Conservation (phyloP, 2,329 filamentous ascomycete genomes). For the Phaeosphaeriaceae sp. region DNA sequence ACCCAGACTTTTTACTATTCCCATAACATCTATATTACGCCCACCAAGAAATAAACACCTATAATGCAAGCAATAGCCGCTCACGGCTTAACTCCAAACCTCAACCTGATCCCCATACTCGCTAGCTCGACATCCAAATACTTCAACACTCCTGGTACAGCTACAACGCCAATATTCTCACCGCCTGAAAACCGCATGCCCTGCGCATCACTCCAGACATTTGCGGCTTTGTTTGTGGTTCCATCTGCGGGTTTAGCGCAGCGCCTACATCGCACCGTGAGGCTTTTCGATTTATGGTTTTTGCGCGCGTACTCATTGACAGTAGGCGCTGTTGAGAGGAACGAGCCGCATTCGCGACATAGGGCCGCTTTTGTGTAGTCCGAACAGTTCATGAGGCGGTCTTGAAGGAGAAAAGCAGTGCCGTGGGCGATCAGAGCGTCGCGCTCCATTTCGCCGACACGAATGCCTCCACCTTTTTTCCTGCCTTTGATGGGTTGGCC, state of each 20-base stretch:
- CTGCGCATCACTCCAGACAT: conserved; percentile 86
- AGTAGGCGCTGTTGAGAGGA: conserved; percentile 84
- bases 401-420: conserved; percentile 91
- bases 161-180: conserved; percentile 87
- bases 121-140: conserved; percentile 94
- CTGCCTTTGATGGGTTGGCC: conserved; percentile 97
- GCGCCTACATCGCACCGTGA: conserved; percentile 78
- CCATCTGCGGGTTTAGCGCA: conserved; percentile 67
- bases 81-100: conserved; percentile 75
- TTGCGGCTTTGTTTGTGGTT: conserved; percentile 64
- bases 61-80: background rate
- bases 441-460: conserved; percentile 98
- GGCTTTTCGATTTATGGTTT: conserved; percentile 65
- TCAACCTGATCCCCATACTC: conserved; percentile 95
- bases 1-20: too few relatives aligned
- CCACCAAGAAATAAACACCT: too few relatives aligned
- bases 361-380: conserved; percentile 91
- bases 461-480: conserved; percentile 96
- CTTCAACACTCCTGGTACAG: conserved; percentile 89
- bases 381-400: conserved; percentile 95
- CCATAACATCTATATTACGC: too few relatives aligned
- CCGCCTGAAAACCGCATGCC: conserved; percentile 86
- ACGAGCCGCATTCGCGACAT: conserved; percentile 87
- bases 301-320: conserved; percentile 64
- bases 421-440: conserved; percentile 95